A percentile compares a stretch with the other conserved stretches of the same genome.
phyloP scores from a whole-genome alignment of 2,329 filamentous ascomycete species.

The Exophiala alcalophila region DNA sequence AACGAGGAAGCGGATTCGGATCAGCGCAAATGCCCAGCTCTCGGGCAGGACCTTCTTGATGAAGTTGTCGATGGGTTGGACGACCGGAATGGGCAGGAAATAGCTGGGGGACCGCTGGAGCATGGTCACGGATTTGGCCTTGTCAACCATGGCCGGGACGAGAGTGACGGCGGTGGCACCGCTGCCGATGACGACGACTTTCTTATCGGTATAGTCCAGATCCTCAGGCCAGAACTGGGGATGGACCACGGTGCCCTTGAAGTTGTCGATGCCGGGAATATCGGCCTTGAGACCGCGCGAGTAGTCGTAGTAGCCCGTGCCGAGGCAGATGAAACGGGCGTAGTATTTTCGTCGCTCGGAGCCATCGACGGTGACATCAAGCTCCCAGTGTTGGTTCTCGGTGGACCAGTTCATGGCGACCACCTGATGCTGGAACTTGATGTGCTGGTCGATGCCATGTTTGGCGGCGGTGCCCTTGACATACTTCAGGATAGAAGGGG shows the following conservation, averaged over 20 bases:
- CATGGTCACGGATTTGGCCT: slow-evolving; percentile 68
- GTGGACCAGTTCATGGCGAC: slow-evolving; percentile 55
- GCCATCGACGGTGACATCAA: slow-evolving; percentile 29
- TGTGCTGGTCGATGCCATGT: slow-evolving; percentile 55
- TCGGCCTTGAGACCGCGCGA: slow-evolving; percentile 56
- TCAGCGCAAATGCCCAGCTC: slow-evolving; percentile 21
- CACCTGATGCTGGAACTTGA: slow-evolving; percentile 53
- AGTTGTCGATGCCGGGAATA: slow-evolving; percentile 66
- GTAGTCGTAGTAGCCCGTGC: slow-evolving; percentile 72
- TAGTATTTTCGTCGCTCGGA: slow-evolving; percentile 32
- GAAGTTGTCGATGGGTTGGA: slow-evolving; percentile 19
- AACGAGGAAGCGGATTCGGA: slow-evolving; percentile 25
- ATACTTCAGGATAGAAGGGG: slow-evolving; percentile 54
- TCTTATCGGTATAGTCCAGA: slow-evolving; percentile 64
- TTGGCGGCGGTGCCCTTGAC: slow-evolving; percentile 51
- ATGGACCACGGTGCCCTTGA: slow-evolving; percentile 62
- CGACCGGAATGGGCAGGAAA: slow-evolving; percentile 45
- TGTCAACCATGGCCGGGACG: slow-evolving; percentile 65
- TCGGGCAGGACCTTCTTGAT: slow-evolving; percentile 26
- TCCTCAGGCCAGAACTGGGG: slow-evolving; percentile 75
- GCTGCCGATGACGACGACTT: slow-evolving; percentile 69
- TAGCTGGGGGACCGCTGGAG: slow-evolving; percentile 76
- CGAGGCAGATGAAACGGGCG: slow-evolving; percentile 56
- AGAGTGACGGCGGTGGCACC: slow-evolving; percentile 79
- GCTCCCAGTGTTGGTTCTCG: slow-evolving; percentile 43